These are phyloP conservation scores for Lasiosphaeris hirsuta DNA, from an alignment of 495 filamentous ascomycete species.

Conservation along the genomic window DNA sequence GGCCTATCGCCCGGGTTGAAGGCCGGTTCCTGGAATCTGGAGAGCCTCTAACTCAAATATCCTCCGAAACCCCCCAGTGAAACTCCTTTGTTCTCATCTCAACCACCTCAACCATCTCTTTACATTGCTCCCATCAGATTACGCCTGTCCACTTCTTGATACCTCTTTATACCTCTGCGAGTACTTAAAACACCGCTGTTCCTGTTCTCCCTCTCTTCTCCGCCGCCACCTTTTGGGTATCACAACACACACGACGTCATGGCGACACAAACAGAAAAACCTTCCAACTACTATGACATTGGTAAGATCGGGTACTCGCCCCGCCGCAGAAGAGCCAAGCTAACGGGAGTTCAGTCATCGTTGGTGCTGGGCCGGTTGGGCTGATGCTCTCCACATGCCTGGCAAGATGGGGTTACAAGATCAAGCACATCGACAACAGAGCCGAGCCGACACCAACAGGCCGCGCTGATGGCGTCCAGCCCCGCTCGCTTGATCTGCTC, in stretches of 20 bases:
- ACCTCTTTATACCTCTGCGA: background rate
- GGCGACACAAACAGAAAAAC: conserved; percentile 18
- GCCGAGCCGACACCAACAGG: conserved; percentile 66
- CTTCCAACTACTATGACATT: conserved; percentile 33
- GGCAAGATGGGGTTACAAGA: conserved; percentile 65
- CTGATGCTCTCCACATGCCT: conserved; percentile 81
- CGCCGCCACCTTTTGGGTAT: conserved; percentile 2
- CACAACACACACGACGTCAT: conserved; percentile 18
- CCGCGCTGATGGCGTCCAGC: conserved; percentile 76
- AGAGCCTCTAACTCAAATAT: conserved; percentile 10
- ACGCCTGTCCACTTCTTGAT: background rate
- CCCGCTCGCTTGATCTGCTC: conserved; percentile 73
- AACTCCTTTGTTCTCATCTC: background rate
- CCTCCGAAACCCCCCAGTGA: background rate
- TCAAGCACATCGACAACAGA: conserved; percentile 69
- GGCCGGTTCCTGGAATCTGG: conserved; percentile 23
- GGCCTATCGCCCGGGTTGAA: conserved; percentile 21
- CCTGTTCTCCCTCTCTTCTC: conserved; percentile 1
- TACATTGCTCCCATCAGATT: background rate
- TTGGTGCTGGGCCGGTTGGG: conserved; percentile 87
- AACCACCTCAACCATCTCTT: background rate
- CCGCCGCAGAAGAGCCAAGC: background rate
- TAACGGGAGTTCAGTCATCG: conserved; percentile 56
- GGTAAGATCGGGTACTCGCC: conserved; percentile 17
- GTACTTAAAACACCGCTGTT: background rate